Conservation (phyloP, 2,329 filamentous ascomycete species). For the Rasamsonia emersonii region DNA sequence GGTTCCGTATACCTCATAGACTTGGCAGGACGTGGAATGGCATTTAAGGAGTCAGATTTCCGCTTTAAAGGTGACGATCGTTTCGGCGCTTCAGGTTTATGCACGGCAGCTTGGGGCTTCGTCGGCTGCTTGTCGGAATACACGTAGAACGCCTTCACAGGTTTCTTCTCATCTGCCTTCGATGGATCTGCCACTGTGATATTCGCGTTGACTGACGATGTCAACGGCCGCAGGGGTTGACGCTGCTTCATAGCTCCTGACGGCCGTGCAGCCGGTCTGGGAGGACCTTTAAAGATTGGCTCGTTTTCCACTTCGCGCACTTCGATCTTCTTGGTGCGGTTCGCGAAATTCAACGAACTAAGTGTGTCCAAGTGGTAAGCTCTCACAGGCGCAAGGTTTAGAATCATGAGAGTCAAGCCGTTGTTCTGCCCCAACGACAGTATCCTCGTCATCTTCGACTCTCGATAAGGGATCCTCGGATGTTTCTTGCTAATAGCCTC, state of each 20-base stretch:
- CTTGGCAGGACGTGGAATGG: slow-evolving; percentile 41
- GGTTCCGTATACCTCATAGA: slow-evolving; percentile 28
- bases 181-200: slow-evolving; percentile 46
- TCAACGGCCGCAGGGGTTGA: slow-evolving; percentile 71
- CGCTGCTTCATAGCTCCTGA: slow-evolving; percentile 44
- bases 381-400: slow-evolving; percentile 84
- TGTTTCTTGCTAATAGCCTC: slow-evolving; percentile 79
- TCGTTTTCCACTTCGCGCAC: slow-evolving; percentile 94
- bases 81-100: slow-evolving; percentile 36
- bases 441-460: slow-evolving; percentile 96
- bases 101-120: slow-evolving; percentile 36
- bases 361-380: slow-evolving; percentile 91
- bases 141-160: slow-evolving; percentile 75
- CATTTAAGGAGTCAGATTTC: slow-evolving; percentile 22
- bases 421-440: slow-evolving; percentile 89
- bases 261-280: slow-evolving; percentile 42
- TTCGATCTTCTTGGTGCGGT: slow-evolving; percentile 91
- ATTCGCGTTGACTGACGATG: slow-evolving; percentile 66
- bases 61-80: slow-evolving; percentile 34
- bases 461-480: slow-evolving; percentile 76
- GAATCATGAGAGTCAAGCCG: slow-evolving; percentile 90
- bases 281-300: slow-evolving; percentile 71
- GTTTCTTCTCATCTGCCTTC: slow-evolving; percentile 56
- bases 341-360: slow-evolving; percentile 90
- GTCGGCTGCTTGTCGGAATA: slow-evolving; percentile 60